Conservation (phyloP, 306 rosid genomes). For the Arachis stenosperma region DNA sequence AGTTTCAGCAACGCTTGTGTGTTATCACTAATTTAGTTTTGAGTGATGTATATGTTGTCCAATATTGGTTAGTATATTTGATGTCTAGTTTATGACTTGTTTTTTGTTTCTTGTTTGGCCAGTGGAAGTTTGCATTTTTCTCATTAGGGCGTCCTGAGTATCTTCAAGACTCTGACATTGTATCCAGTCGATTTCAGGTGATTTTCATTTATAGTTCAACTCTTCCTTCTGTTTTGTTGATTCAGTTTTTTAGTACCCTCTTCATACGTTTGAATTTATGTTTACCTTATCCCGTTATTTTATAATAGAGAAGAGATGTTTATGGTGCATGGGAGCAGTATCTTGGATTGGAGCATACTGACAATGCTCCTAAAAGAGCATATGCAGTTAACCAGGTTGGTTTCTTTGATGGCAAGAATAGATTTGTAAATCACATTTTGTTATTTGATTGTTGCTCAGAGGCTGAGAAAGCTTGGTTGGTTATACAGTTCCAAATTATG, state of each 20-base stretch:
- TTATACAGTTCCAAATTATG: slow-evolving; percentile 31
- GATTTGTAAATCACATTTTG: slow-evolving; percentile 14
- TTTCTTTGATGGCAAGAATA: slow-evolving; percentile 12
- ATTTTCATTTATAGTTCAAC: neutral
- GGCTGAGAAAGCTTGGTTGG: slow-evolving; percentile 15
- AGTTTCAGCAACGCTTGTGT: neutral
- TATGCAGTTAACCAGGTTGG: slow-evolving; percentile 80
- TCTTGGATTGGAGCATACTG: slow-evolving; percentile 94
- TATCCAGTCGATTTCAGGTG: slow-evolving; percentile 89
- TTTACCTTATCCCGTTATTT: slow-evolving; percentile 32
- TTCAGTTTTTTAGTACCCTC: neutral
- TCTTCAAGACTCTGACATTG: slow-evolving; percentile 79
- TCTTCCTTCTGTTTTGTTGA: neutral
- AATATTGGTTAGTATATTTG: slow-evolving; percentile 13
- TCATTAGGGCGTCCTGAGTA: slow-evolving; percentile 92
- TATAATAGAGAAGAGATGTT: slow-evolving; percentile 80
- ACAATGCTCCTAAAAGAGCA: slow-evolving; percentile 83
- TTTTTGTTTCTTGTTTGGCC: slow-evolving; percentile 37
- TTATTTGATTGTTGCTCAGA: slow-evolving; percentile 12
- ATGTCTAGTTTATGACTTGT: slow-evolving; percentile 8
- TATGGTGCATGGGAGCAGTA: slow-evolving; percentile 98
- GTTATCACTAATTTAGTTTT: slow-evolving; percentile 31
- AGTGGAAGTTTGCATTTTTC: slow-evolving; percentile 94
- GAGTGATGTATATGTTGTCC: slow-evolving; percentile 17
- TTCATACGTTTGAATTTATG: slow-evolving; percentile 10